A percentile compares a stretch with the other conserved stretches of the same genome.
These are phyloP conservation scores for Beauveria medogensis DNA, from an alignment of 2,329 filamentous ascomycete species.

Conservation along the genomic window DNA sequence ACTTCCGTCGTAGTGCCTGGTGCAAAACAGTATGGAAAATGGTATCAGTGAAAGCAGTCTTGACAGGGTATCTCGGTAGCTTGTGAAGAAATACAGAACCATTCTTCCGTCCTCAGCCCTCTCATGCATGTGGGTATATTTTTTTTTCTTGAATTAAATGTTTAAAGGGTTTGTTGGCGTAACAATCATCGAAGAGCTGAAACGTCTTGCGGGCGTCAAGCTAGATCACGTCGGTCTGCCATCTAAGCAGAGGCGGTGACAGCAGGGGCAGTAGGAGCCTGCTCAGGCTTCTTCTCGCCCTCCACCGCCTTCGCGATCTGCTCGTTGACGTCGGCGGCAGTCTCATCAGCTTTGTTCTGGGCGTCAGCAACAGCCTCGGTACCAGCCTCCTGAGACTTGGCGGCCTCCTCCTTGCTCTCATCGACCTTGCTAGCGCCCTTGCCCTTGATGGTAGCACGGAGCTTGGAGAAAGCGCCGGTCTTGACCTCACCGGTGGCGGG, in stretches of 20 bases:
- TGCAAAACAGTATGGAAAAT: slow-evolving; percentile 27
- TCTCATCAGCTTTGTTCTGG: slow-evolving; percentile 27
- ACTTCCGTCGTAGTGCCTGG: slow-evolving; percentile 12
- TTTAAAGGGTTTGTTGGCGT: slow-evolving; percentile 17
- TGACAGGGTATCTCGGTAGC: slow-evolving; percentile 47
- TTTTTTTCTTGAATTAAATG: slow-evolving; percentile 18
- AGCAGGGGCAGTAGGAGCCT: slow-evolving; percentile 33
- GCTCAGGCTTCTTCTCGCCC: slow-evolving; percentile 27
- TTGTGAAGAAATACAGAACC: slow-evolving; percentile 46
- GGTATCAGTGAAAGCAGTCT: slow-evolving; percentile 41
- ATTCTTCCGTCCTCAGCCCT: slow-evolving; percentile 40
- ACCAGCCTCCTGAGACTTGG: slow-evolving; percentile 28
- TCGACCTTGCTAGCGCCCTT: slow-evolving; percentile 36
- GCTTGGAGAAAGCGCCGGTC: slow-evolving; percentile 48
- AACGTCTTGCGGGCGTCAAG: slow-evolving; percentile 3
- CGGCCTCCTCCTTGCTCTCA: slow-evolving; percentile 23
- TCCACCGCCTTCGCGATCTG: slow-evolving; percentile 17
- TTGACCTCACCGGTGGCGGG: slow-evolving; percentile 48
- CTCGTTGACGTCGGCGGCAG: slow-evolving; percentile 26
- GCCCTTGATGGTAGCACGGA: slow-evolving; percentile 48
- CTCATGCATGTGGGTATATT: slow-evolving; percentile 22
- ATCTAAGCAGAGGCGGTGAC: slow-evolving; percentile 46
- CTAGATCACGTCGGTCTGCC: slow-evolving; percentile 16
- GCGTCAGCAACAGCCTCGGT: slow-evolving; percentile 23
- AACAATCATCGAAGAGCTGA: slow-evolving; percentile 6